Evolutionary conservation across 441 rosid genomes (phyloP).

Genomic region (Lepidium campestre): DNA sequence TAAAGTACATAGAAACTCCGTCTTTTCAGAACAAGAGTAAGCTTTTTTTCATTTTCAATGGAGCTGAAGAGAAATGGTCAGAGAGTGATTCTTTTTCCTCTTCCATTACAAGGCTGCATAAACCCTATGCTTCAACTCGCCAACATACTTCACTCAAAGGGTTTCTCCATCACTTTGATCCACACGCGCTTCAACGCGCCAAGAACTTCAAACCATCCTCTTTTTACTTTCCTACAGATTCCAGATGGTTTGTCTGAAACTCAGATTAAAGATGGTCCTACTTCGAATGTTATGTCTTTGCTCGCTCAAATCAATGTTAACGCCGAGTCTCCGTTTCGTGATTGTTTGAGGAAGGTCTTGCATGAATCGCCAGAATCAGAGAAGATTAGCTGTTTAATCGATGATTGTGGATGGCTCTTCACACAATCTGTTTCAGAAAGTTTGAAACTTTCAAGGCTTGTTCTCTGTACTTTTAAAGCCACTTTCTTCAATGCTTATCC

Average conservation of each 20-base stretch:
- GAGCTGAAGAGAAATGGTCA: neutral
- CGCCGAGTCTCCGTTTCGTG: conserved; percentile 26
- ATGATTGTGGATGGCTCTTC: conserved; percentile 33
- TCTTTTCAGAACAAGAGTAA: neutral
- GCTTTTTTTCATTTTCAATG: conserved; percentile 7
- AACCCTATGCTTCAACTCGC: conserved; percentile 26
- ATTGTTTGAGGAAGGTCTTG: conserved; percentile 26
- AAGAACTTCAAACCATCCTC: conserved; percentile 26
- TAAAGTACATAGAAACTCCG: neutral
- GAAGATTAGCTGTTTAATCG: conserved; percentile 25
- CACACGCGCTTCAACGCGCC: conserved; percentile 43
- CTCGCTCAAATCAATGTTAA: conserved; percentile 17
- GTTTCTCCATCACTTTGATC: conserved; percentile 36
- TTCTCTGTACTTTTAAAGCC: conserved; percentile 25
- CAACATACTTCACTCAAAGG: conserved; percentile 17
- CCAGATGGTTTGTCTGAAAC: conserved; percentile 20
- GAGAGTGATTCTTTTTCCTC: conserved; percentile 18
- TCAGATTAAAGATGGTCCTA: neutral
- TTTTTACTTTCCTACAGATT: conserved; percentile 24
- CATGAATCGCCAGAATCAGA: conserved; percentile 1
- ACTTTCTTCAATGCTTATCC: conserved; percentile 20
- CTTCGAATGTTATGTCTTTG: conserved; percentile 13
- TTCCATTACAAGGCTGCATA: conserved; percentile 25
- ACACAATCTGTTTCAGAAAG: conserved; percentile 32
- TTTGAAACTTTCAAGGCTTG: conserved; percentile 29